A percentile compares a stretch with the other conserved stretches of the same genome.
Evolutionary conservation across 495 filamentous ascomycete genomes (phyloP).

Genomic region (Penicillium alfredii): DNA sequence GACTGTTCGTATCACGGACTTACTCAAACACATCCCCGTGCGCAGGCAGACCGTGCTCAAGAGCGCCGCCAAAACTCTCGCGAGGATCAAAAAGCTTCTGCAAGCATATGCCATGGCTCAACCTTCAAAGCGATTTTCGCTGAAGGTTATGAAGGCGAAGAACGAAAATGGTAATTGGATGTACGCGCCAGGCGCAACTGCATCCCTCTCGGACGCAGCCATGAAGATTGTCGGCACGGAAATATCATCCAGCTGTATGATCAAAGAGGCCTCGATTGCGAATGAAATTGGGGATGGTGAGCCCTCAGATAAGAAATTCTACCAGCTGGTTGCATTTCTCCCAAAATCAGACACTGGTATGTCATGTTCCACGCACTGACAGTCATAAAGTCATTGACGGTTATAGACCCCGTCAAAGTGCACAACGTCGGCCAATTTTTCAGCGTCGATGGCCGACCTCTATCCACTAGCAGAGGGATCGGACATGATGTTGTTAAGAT

Average conservation of each 20-base stretch:
- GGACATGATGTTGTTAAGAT: constrained; percentile 58
- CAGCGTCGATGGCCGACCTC: constrained; percentile 71
- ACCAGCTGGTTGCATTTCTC: constrained; percentile 53
- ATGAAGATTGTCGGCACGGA: constrained; percentile 65
- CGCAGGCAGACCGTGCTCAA: constrained; percentile 61
- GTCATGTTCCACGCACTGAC: neutral
- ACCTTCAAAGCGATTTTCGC: constrained; percentile 53
- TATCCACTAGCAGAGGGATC: constrained; percentile 57
- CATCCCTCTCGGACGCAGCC: constrained; percentile 57
- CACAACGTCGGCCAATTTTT: constrained; percentile 57
- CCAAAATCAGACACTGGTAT: constrained; percentile 46
- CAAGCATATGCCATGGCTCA: constrained; percentile 72
- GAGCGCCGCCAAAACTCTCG: constrained; percentile 53
- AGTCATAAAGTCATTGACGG: constrained; percentile 7
- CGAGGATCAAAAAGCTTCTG: constrained; percentile 60
- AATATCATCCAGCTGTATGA: constrained; percentile 49
- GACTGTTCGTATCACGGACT: constrained; percentile 59
- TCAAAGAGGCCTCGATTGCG: constrained; percentile 26
- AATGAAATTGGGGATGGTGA: constrained; percentile 1
- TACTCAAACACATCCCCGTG: constrained; percentile 70
- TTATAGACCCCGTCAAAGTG: constrained; percentile 46
- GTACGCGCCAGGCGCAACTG: constrained; percentile 57
- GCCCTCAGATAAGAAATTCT: constrained; percentile 14
- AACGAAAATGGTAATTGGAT: constrained; percentile 59
- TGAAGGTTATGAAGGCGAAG: constrained; percentile 63